These are phyloP conservation scores for Graphilbum sp. DNA, from an alignment of 2,329 filamentous ascomycete species.

Conservation along the genomic window DNA sequence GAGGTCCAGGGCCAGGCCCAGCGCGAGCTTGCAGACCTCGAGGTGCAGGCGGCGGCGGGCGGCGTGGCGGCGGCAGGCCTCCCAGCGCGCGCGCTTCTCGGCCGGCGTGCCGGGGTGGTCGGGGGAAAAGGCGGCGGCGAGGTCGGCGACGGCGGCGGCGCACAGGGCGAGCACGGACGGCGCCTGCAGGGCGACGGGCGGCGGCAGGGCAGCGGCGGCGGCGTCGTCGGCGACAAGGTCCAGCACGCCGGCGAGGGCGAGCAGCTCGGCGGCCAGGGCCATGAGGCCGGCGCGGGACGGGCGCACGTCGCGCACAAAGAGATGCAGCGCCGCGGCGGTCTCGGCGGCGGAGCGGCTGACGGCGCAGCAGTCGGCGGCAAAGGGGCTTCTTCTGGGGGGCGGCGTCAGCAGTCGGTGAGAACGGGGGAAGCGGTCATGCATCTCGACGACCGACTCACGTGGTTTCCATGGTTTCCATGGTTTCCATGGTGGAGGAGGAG, in stretches of 20 bases:
- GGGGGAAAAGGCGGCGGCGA: conserved; percentile 17
- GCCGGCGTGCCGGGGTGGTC: not conserved
- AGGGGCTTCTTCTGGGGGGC: not conserved
- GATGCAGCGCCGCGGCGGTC: conserved; percentile 16
- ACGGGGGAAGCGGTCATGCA: too few species aligned
- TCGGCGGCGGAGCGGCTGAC: conserved; percentile 19
- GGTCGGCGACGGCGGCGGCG: conserved; percentile 18
- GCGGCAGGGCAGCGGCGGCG: conserved; percentile 15
- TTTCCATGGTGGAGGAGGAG: too few species aligned
- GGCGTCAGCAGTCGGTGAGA: too few species aligned
- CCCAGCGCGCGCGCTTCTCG: conserved; percentile 18
- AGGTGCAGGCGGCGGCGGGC: conserved; percentile 17
- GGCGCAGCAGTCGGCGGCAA: conserved; percentile 17
- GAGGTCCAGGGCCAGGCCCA: conserved; percentile 24
- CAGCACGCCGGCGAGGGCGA: conserved; percentile 23
- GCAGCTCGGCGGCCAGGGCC: conserved; percentile 22
- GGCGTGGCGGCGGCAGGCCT: conserved; percentile 15
- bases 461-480: too few species aligned
- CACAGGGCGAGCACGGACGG: conserved; percentile 20
- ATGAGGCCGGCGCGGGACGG: conserved; percentile 23
- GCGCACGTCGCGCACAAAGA: conserved; percentile 23
- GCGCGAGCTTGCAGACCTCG: conserved; percentile 20
- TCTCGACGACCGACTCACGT: too few species aligned
- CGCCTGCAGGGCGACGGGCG: conserved; percentile 18
- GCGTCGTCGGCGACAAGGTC: conserved; percentile 23